Conservation (phyloP, 768 basidiomycete species). For the Obba rivulosa region DNA sequence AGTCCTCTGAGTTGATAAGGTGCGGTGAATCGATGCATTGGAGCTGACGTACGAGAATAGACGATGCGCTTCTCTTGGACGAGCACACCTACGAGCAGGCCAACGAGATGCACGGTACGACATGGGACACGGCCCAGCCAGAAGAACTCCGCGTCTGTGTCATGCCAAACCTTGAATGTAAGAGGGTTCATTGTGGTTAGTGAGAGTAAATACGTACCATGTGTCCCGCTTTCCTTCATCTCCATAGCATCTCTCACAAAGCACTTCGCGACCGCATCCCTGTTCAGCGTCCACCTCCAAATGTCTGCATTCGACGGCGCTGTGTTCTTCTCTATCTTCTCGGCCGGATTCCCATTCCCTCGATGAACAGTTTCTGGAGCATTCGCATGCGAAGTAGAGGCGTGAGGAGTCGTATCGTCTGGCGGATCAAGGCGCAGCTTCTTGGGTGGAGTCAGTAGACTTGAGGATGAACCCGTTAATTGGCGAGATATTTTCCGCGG, state of each 20-base stretch:
- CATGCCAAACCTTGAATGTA: not conserved
- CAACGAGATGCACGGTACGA: slow-evolving; percentile 54
- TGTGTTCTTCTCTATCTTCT: not conserved
- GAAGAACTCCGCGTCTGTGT: slow-evolving; percentile 54
- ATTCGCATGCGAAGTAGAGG: too few relatives aligned
- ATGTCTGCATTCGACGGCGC: slow-evolving; percentile 8
- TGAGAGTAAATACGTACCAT: slow-evolving; percentile 9
- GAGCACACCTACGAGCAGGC: slow-evolving; percentile 59
- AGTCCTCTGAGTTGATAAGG: too few relatives aligned
- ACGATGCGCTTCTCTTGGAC: slow-evolving; percentile 53
- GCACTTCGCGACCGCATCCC: slow-evolving; percentile 21
- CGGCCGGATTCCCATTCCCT: too few relatives aligned
- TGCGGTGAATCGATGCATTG: too few relatives aligned
- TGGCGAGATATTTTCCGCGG: too few relatives aligned
- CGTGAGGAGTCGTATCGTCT: too few relatives aligned
- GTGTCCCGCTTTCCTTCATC: slow-evolving; percentile 16
- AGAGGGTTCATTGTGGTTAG: not conserved
- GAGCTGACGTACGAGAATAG: slow-evolving; percentile 45
- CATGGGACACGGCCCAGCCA: slow-evolving; percentile 73
- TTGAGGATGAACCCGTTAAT: too few relatives aligned
- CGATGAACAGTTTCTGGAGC: too few relatives aligned
- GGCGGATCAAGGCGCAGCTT: too few relatives aligned
- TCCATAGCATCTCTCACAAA: slow-evolving; percentile 18
- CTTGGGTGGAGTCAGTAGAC: too few relatives aligned
- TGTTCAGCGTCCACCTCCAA: slow-evolving; percentile 21